Percentiles rank a stretch among this genome's conserved stretches.
Conservation (phyloP, 805 yeast species). For the Peterozyma xylosa region DNA sequence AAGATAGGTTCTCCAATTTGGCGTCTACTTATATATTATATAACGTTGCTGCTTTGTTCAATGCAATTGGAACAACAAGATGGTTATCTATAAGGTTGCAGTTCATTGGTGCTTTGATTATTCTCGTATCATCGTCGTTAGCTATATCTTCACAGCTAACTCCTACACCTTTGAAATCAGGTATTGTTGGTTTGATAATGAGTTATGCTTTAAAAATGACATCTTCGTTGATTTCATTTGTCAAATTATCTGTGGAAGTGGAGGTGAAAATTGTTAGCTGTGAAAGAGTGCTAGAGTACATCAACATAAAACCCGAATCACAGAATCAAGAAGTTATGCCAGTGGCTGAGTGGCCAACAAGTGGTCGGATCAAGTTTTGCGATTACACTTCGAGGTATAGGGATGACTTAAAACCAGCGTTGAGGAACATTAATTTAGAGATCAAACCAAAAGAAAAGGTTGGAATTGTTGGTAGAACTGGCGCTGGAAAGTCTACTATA, state of each 20-base stretch:
- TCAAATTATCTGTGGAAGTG: conserved; percentile 54
- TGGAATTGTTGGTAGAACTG: conserved; percentile 61
- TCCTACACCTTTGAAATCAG: conserved; percentile 39
- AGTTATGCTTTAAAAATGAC: conserved; percentile 57
- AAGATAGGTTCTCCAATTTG: conserved; percentile 49
- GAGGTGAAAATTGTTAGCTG: conserved; percentile 71
- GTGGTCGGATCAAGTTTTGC: conserved; percentile 41
- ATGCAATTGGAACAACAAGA: conserved; percentile 49
- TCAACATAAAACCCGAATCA: conserved; percentile 70
- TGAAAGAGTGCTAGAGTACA: conserved; percentile 87
- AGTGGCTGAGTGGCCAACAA: conserved; percentile 44
- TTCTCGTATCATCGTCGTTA: conserved; percentile 42
- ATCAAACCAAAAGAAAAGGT: conserved; percentile 44
- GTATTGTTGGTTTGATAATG: conserved; percentile 58
- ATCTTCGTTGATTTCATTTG: conserved; percentile 44
- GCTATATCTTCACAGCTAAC: conserved; percentile 32
- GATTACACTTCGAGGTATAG: conserved; percentile 54
- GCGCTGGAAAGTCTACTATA: conserved; percentile 53
- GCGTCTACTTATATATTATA: conserved; percentile 44
- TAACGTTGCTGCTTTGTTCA: conserved; percentile 38
- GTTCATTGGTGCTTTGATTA: conserved; percentile 49
- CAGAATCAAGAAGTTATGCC: conserved; percentile 46
- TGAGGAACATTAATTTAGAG: conserved; percentile 30
- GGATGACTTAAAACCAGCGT: conserved; percentile 40
- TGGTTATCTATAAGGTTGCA: conserved; percentile 62